Conservation (phyloP, 1,139 yeast genomes). For the Pichia kudriavzevii region DNA sequence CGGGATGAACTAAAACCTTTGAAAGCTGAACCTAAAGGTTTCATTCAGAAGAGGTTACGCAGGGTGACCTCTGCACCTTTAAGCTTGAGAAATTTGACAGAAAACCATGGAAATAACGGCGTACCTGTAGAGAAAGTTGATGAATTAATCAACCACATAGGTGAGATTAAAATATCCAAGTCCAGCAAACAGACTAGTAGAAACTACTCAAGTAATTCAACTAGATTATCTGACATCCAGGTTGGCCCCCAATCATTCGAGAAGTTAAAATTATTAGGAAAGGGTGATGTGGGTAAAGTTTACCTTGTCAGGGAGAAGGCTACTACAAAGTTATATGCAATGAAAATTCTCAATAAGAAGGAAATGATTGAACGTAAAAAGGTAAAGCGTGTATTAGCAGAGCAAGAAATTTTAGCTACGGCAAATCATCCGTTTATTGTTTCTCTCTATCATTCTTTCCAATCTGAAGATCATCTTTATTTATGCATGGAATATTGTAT, state of each 20-base stretch:
- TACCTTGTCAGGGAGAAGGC: constrained; percentile 79
- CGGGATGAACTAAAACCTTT: constrained; percentile 16
- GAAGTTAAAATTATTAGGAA: constrained; percentile 79
- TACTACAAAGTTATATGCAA: constrained; percentile 73
- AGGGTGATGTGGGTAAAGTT: constrained; percentile 97
- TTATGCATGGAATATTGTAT: constrained; percentile 98
- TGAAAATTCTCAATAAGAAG: constrained; percentile 82
- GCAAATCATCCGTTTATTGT: constrained; percentile 97
- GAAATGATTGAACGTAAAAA: constrained; percentile 96
- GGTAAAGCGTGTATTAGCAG: constrained; percentile 89
- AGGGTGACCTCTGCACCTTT: constrained; percentile 82
- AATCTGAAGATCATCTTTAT: constrained; percentile 86
- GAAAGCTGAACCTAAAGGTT: constrained; percentile 14
- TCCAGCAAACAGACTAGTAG: constrained; percentile 31
- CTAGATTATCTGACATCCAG: constrained; percentile 65
- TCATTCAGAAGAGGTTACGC: constrained; percentile 48
- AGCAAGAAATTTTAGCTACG: constrained; percentile 92
- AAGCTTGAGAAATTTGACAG: constrained; percentile 31
- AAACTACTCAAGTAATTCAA: constrained; percentile 65
- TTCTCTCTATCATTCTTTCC: constrained; percentile 92
- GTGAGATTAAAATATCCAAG: constrained; percentile 36
- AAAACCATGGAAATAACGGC: constrained; percentile 7
- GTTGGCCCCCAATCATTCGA: constrained; percentile 87
- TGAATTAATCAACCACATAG: constrained; percentile 45
- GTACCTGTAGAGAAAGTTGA: constrained; percentile 21